phyloP scores from a whole-genome alignment of 805 yeast genomes.

The Dipodascus albidus region DNA sequence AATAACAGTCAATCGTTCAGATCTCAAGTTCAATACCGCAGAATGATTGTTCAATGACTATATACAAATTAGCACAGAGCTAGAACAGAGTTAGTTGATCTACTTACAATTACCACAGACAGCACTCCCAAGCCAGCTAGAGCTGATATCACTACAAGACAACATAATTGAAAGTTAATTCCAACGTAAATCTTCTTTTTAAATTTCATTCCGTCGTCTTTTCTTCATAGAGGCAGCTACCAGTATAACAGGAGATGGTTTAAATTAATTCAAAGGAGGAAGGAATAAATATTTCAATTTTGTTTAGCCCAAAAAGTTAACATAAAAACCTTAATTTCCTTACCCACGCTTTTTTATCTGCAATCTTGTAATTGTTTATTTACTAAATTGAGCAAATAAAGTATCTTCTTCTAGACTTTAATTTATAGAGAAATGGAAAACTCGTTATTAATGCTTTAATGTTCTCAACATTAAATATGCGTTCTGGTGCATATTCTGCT shows the following conservation, averaged over 20 bases:
- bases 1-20: conserved; percentile 60
- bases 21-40: conserved; percentile 46
- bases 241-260: no score
- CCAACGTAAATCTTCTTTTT: conserved; percentile 33
- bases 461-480: no score
- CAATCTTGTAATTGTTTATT: no score
- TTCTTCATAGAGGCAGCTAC: background rate
- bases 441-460: no score
- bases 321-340: no score
- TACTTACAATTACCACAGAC: conserved; percentile 47
- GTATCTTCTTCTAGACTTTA: no score
- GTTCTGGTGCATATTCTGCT: no score
- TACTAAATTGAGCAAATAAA: no score
- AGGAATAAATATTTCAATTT: background rate
- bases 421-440: no score
- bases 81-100: conserved; percentile 2
- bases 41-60: conserved; percentile 47
- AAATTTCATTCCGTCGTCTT: background rate
- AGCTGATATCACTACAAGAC: conserved; percentile 58
- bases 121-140: conserved; percentile 57
- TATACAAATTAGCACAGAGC: no score
- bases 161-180: conserved; percentile 63
- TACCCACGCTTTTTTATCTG: no score
- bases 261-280: background rate
- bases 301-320: no score